Base-by-base conservation (phyloP, 805 yeast genomes). In the Sporopachydermia lactativora region DNA sequence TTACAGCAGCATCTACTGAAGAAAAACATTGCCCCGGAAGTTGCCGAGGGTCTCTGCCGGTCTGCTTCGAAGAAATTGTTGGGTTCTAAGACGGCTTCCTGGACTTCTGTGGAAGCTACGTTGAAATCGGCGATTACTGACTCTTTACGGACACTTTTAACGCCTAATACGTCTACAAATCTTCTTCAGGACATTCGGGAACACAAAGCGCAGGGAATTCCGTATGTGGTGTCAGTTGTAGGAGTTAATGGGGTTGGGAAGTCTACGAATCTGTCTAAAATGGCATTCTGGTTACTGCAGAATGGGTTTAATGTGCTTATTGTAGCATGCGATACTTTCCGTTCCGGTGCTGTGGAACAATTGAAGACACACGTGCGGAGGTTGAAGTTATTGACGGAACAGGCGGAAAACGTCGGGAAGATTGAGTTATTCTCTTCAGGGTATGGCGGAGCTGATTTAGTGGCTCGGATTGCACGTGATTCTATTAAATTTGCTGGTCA, bases 291-390 rank as follows among this genome's bases (percentile, higher is more conserved):
- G 98, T 68, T 89, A 40, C 62, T 89, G 42, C 96, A 92, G 54
- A 89, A 92, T 58, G 77, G 89, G 53, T 69, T 83, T 57, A 75
- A 73, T 48, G 95, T 89, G 1, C 66, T 89, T 40, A 81, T 89
- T 51, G 94, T 95, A 16, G 98, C 98, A 0, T 89, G 97, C 62
- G 98, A 89, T 62, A 92, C 98, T 1, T 89, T 89, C 63, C 72
- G 98, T 60, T 84, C 96, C 1, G 98, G 98, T 40, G 98, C 98
- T 1, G 96, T 89, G n/a, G 97, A 89, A 58, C 98, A 89, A 61
- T 66, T 89, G 45, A 76, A 92, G 49, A 95, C 88, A 2, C 98
- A 89, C 61, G 97, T 89, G 2, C 77, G 78, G 45, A 83, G 92
- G 52, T 65, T 89, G 46, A 73, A 77, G 41, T 75, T 75, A 46